phyloP scores from a whole-genome alignment of 202 grass and related monocot species.

The Musa balbisiana region DNA sequence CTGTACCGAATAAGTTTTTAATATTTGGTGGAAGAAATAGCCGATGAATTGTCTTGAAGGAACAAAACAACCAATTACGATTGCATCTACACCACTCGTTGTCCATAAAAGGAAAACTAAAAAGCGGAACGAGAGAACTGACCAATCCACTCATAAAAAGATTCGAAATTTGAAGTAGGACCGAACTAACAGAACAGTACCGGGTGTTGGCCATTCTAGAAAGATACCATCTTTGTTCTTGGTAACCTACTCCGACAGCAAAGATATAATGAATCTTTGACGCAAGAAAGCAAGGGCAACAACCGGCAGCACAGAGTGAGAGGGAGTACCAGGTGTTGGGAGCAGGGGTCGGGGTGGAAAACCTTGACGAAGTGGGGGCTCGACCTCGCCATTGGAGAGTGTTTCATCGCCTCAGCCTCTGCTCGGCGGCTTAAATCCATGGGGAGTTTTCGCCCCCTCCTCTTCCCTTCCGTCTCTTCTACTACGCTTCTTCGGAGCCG shows the following conservation, averaged over 20 bases:
- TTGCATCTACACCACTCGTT: no score
- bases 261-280: not conserved
- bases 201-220: not conserved
- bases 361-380: conserved; percentile 34
- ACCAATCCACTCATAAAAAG: no score
- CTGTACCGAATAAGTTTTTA: not conserved
- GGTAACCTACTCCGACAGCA: not conserved
- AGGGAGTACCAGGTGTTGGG: conserved; percentile 25
- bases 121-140: no score
- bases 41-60: not conserved
- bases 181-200: no score
- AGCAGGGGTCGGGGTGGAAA: conserved; percentile 28
- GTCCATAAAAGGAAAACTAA: no score
- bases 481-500: no score
- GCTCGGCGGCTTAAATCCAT: not conserved
- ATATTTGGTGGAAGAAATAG: not conserved
- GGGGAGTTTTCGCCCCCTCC: not conserved
- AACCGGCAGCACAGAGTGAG: not conserved
- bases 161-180: no score
- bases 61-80: no score
- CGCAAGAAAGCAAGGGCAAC: not conserved
- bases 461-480: no score
- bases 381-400: not conserved
- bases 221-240: not conserved
- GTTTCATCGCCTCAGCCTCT: not conserved